Percentiles rank a stretch among this genome's conserved stretches.
Conservation (phyloP, 352 stramenopile species). For the Globisporangium heterothallicum region DNA sequence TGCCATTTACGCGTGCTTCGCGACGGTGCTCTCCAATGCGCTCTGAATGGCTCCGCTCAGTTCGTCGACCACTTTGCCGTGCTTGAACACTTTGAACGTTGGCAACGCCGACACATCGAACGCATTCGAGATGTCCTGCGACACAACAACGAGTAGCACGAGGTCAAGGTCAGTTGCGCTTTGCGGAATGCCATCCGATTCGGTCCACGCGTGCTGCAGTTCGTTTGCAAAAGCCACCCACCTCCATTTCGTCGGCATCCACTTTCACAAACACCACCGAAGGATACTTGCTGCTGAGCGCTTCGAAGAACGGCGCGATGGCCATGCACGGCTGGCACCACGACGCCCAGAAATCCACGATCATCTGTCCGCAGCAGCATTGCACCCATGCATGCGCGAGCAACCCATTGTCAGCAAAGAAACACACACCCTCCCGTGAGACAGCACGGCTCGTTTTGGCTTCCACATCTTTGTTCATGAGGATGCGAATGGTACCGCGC, state of each 20-base stretch:
- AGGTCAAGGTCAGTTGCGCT: too few relatives aligned
- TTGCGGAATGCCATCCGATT: too few relatives aligned
- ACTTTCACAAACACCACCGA: constrained; percentile 63
- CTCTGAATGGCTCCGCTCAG: constrained; percentile 70
- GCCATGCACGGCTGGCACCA: constrained; percentile 82
- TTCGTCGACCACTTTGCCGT: constrained; percentile 84
- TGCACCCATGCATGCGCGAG: constrained; percentile 2
- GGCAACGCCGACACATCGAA: constrained; percentile 85
- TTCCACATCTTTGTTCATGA: not conserved
- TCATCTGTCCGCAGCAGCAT: constrained; percentile 43
- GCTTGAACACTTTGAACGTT: constrained; percentile 92
- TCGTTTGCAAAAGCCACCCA: constrained; percentile 11
- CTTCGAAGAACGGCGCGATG: constrained; percentile 75
- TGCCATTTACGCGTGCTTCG: constrained; percentile 25
- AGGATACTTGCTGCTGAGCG: constrained; percentile 50
- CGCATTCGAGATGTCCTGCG: constrained; percentile 47
- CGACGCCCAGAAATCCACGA: constrained; percentile 82
- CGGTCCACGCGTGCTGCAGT: not conserved
- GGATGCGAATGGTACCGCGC: not conserved
- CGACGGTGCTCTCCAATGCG: constrained; percentile 49
- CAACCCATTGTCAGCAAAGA: not conserved
- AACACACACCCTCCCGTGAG: not conserved
- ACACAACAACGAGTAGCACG: too few relatives aligned
- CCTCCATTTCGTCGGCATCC: constrained; percentile 72
- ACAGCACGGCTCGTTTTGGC: not conserved